phyloP scores from a whole-genome alignment of 208 protist genomes.

The Sergeia podlipaevii region DNA sequence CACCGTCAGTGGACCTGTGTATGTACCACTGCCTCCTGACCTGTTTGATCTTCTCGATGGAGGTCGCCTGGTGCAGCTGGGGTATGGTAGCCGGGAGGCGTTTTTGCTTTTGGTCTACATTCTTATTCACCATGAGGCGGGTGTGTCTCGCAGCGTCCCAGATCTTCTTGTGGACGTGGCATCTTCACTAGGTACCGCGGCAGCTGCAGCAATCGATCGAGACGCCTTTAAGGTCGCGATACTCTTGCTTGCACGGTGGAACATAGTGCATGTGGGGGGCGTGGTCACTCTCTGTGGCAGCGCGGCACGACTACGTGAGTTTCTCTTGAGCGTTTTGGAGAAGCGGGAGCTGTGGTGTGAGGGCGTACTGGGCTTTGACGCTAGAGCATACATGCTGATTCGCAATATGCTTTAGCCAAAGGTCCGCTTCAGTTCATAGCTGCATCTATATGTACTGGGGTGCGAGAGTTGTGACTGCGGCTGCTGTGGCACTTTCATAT shows the following conservation, averaged over 20 bases:
- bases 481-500: no score
- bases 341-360: conserved; percentile 38
- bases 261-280: conserved; percentile 28
- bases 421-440: no score
- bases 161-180: conserved; percentile 75
- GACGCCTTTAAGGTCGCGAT: conserved; percentile 49
- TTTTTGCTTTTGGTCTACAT: conserved; percentile 61
- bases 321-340: conserved; percentile 32
- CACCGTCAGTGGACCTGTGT: no score
- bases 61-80: conserved; percentile 44
- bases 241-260: conserved; percentile 46
- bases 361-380: conserved; percentile 44
- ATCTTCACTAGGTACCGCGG: conserved; percentile 60
- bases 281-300: conserved; percentile 43
- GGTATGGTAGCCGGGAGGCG: conserved; percentile 50
- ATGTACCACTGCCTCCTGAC: conserved; percentile 23
- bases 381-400: conserved; percentile 56
- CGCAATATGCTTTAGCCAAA: conserved; percentile 42
- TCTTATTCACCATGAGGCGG: conserved; percentile 40
- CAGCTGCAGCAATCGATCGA: conserved; percentile 56
- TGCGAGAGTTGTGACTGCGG: no score
- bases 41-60: conserved; percentile 50
- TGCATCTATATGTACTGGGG: no score
- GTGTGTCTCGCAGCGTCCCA: conserved; percentile 45
- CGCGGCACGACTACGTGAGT: conserved; percentile 41